phyloP scores from a whole-genome alignment of 257 asterid genomes.

The Fraxinus anomala region DNA sequence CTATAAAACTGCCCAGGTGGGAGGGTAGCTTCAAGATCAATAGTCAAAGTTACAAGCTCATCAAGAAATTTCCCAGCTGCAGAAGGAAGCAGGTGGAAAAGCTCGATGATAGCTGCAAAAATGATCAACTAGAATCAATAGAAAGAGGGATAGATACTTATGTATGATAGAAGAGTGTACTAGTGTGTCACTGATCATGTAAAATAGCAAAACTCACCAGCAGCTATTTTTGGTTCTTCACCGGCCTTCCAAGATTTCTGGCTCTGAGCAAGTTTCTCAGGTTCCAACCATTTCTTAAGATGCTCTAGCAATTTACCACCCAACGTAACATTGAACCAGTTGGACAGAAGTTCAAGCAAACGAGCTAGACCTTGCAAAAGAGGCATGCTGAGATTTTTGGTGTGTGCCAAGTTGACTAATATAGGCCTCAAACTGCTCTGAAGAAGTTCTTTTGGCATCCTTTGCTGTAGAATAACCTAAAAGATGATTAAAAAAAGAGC shows the following conservation, averaged over 20 bases:
- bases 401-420: slow-evolving; percentile 92
- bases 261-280: slow-evolving; percentile 88
- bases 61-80: slow-evolving; percentile 99
- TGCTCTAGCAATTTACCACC: slow-evolving; percentile 99
- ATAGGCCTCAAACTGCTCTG: slow-evolving; percentile 99
- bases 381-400: slow-evolving; percentile 98
- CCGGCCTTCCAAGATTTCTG: slow-evolving; percentile 99
- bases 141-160: slow-evolving; percentile 17
- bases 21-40: slow-evolving; percentile 93
- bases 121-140: slow-evolving; percentile 19
- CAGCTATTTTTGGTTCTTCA: slow-evolving; percentile 98
- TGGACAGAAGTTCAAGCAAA: slow-evolving; percentile 92
- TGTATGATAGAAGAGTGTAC: background rate
- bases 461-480: slow-evolving; percentile 92
- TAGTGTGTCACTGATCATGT: slow-evolving; percentile 22
- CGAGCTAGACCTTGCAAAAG: slow-evolving; percentile 98
- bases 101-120: slow-evolving; percentile 94
- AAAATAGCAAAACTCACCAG: slow-evolving; percentile 64
- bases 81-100: slow-evolving; percentile 94
- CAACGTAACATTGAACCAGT: slow-evolving; percentile 97
- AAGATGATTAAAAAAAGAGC: slow-evolving; percentile 22
- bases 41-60: slow-evolving; percentile 94
- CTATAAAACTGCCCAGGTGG: slow-evolving; percentile 95
- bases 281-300: slow-evolving; percentile 98
- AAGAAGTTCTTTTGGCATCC: slow-evolving; percentile 98